Base-by-base conservation (phyloP, 805 yeast genomes). In the Danielia oregonensis region DNA sequence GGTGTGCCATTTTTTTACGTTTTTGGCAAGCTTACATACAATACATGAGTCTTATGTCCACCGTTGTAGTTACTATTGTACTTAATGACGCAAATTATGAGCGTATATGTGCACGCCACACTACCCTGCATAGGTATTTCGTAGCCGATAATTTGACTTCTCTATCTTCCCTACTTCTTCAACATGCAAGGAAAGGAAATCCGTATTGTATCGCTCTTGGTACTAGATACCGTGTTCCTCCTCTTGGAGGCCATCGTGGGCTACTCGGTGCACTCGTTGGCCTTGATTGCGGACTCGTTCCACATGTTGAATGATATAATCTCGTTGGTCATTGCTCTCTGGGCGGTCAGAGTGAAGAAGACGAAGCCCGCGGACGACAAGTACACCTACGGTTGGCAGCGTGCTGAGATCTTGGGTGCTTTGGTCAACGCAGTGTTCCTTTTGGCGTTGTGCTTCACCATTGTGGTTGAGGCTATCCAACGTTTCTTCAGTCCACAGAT, bases 331-430 rank as follows among this genome's bases (percentile, higher is more conserved):
- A 88, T 91, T 32, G 98, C 98, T 0, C 66, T 89, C 21, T 91
- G 97, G 97, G 98, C 98, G 0, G 97, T 93, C 14, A 76, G 76
- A 42, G 96, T 88, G 9, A 88, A 96, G 34, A 83, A 83, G 49
- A 78, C 77, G 25, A 76, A 79, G 51, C 78, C 79, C 18, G 93
- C 96, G 1, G 93, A 87, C 56, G 82, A 93, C 3, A 81, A 80
- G 38, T 91, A 86, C 64, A 93, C 97, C 2, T 91, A 93, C 52
- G 98, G 98, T 12, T 87, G 97, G 95, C 95, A 91, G 59, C 74
- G 98, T 48, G 97, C 97, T 4, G 98, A 91, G 61, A 89, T 91
- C 34, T 70, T 91, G 41, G 98, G 98, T 37, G 98, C 97, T 6
- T 71, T 91, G 40, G 76, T 91, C 46, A 91, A 91, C 55, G 96